phyloP scores from a whole-genome alignment of 257 asterid genomes.

The Orobanche coerulescens region DNA sequence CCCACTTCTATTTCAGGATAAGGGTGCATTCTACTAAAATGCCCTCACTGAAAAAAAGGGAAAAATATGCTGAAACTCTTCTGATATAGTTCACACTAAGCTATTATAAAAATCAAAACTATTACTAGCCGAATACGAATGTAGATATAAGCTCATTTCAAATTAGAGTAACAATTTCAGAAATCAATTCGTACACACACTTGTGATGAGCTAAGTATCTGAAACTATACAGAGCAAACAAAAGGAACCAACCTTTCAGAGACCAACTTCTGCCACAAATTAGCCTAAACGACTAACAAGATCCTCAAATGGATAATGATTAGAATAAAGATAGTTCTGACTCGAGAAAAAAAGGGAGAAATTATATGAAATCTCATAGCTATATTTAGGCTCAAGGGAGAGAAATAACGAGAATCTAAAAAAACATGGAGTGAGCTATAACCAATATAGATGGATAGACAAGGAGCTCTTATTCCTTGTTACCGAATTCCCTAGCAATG shows the following conservation, averaged over 20 bases:
- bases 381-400: constrained; percentile 45
- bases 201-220: background rate
- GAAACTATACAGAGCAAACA: constrained; percentile 52
- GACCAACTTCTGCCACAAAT: constrained; percentile 32
- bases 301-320: constrained; percentile 20
- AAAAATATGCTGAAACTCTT: background rate
- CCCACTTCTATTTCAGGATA: background rate
- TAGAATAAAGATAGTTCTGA: constrained; percentile 28
- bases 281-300: constrained; percentile 41
- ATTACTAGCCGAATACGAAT: background rate
- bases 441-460: constrained; percentile 45
- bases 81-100: constrained; percentile 6
- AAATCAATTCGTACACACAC: constrained; percentile 25
- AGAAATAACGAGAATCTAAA: constrained; percentile 41
- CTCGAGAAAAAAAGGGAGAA: constrained; percentile 31
- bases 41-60: background rate
- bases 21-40: background rate
- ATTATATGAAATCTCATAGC: constrained; percentile 31
- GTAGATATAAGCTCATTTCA: constrained; percentile 5
- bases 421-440: constrained; percentile 26
- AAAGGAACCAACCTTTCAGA: constrained; percentile 21
- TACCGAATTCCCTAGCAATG: constrained; percentile 91
- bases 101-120: constrained; percentile 10
- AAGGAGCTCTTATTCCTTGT: constrained; percentile 91
- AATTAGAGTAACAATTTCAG: constrained; percentile 22